Evolutionary conservation across 805 yeast genomes (phyloP).

Genomic region (Metschnikowia baotianmanensis): DNA sequence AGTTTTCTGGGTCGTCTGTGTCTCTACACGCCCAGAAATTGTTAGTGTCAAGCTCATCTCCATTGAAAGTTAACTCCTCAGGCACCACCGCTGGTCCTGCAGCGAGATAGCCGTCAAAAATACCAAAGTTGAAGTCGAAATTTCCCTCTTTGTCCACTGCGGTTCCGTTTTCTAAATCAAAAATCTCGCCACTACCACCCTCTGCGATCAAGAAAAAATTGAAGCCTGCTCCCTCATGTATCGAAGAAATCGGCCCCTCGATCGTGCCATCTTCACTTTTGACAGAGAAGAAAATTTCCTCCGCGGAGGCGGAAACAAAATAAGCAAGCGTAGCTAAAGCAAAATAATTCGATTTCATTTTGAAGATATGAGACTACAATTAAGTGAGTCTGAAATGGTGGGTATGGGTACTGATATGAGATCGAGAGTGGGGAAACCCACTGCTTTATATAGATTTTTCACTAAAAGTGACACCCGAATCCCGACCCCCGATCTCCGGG

Average conservation of each 20-base stretch:
- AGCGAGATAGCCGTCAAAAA: conserved; percentile 5
- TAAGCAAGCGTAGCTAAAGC: background rate
- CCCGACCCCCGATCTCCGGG: too few relatives aligned
- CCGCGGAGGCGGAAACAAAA: background rate
- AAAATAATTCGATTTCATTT: background rate
- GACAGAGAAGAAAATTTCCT: conserved; percentile 5
- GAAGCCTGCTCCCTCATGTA: conserved; percentile 15
- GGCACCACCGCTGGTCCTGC: conserved; percentile 13
- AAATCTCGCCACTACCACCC: background rate
- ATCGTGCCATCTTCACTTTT: background rate
- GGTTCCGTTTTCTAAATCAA: background rate
- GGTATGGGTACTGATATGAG: too few relatives aligned
- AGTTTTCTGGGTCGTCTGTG: conserved; percentile 12
- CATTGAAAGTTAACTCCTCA: background rate
- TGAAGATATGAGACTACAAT: background rate
- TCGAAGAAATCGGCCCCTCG: conserved; percentile 5
- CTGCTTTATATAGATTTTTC: too few relatives aligned
- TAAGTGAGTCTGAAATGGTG: too few relatives aligned
- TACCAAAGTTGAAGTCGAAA: conserved; percentile 2
- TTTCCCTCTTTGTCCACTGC: conserved; percentile 1
- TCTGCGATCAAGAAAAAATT: conserved; percentile 6
- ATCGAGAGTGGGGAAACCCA: too few relatives aligned
- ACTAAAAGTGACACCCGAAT: too few relatives aligned
- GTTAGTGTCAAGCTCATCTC: background rate
- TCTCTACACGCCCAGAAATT: conserved; percentile 13